Conservation (phyloP, 768 basidiomycete genomes). For the Crepidotus variabilis region DNA sequence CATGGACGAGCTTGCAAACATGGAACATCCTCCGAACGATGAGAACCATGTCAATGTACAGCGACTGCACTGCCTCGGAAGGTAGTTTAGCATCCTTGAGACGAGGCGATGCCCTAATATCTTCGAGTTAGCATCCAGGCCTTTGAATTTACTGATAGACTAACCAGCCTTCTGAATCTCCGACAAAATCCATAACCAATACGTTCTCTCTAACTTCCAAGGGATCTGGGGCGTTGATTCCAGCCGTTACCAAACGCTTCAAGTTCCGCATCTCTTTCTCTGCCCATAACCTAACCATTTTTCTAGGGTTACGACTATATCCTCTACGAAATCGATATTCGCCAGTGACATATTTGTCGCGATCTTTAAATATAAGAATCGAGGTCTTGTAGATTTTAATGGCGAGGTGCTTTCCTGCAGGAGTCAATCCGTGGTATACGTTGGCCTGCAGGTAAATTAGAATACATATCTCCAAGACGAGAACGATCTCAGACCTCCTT, state of each 20-base stretch:
- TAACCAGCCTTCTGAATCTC: constrained; percentile 77
- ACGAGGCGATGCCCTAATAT: constrained; percentile 81
- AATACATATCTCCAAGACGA: background rate
- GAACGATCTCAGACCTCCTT: constrained; percentile 70
- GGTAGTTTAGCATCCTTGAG: constrained; percentile 79
- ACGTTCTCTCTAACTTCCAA: constrained; percentile 96
- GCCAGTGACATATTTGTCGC: constrained; percentile 95
- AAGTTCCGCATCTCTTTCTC: constrained; percentile 99
- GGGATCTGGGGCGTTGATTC: constrained; percentile 83
- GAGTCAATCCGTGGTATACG: constrained; percentile 85
- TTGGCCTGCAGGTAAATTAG: constrained; percentile 63
- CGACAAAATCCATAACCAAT: constrained; percentile 92
- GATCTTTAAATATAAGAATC: constrained; percentile 94
- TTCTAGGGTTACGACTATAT: constrained; percentile 90
- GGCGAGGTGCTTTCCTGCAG: constrained; percentile 63
- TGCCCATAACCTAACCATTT: constrained; percentile 99
- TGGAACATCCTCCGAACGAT: constrained; percentile 84
- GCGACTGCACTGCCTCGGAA: constrained; percentile 40
- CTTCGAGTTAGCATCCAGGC: background rate
- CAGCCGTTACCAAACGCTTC: constrained; percentile 77
- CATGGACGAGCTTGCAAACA: constrained; percentile 91
- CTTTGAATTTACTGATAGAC: constrained; percentile 20
- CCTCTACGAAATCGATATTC: constrained; percentile 94
- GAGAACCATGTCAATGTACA: constrained; percentile 81
- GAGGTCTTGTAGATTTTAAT: constrained; percentile 99